Percentiles rank a stretch among this genome's conserved stretches.
These are phyloP conservation scores for Talaromyces liani DNA, from an alignment of 495 filamentous ascomycete species.

Conservation along the genomic window DNA sequence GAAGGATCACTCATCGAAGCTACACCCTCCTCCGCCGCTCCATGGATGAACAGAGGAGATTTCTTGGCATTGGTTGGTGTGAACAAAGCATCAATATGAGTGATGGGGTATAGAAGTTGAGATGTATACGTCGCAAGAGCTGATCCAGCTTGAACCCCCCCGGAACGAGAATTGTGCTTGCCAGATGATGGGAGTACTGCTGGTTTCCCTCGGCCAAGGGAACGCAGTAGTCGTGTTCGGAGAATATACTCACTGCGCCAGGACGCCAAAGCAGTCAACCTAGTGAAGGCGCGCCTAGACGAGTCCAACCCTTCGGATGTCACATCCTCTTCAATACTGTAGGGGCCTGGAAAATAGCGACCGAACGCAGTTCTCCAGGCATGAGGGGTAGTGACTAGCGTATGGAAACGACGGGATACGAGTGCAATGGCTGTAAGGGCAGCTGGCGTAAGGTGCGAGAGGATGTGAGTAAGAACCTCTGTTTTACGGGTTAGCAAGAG, in stretches of 20 bases:
- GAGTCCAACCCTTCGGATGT: constrained; percentile 41
- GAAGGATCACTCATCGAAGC: constrained; percentile 70
- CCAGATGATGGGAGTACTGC: constrained; percentile 46
- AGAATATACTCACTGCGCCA: constrained; percentile 93
- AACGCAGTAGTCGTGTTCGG: constrained; percentile 75
- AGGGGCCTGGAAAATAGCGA: constrained; percentile 73
- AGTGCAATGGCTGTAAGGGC: constrained; percentile 69
- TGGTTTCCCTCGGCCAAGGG: constrained; percentile 70
- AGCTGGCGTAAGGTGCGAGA: constrained; percentile 78
- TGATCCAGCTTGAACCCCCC: constrained; percentile 44
- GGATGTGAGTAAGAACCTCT: constrained; percentile 90
- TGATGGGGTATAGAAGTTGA: constrained; percentile 65
- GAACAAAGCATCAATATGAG: constrained; percentile 68
- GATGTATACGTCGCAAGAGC: constrained; percentile 73
- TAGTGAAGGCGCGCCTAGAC: constrained; percentile 68
- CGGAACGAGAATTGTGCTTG: constrained; percentile 39
- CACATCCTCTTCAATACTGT: constrained; percentile 16
- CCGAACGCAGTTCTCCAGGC: constrained; percentile 87
- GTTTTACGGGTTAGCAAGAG: constrained; percentile 19
- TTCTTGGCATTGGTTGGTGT: constrained; percentile 53
- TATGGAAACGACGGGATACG: constrained; percentile 78
- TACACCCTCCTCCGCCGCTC: constrained; percentile 64
- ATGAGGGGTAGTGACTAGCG: constrained; percentile 76
- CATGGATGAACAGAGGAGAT: constrained; percentile 71
- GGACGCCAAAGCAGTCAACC: constrained; percentile 69